Evolutionary conservation across 2,329 filamentous ascomycete genomes (phyloP), one percentile per base, ranked within the genome.

Genomic region (Penicillium polonicum): DNA sequence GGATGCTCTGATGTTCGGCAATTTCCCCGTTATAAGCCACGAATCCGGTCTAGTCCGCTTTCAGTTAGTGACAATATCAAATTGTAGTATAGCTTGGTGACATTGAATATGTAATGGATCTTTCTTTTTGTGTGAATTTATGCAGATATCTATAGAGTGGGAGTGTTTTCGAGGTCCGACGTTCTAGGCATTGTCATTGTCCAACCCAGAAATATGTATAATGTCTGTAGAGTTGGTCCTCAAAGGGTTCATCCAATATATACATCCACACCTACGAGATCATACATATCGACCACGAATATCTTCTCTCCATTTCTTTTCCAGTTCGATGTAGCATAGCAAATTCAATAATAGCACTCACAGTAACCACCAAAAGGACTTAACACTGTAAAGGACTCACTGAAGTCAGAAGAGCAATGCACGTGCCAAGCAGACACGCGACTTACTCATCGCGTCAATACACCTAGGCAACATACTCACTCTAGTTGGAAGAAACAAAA

Each of bases 41-140:
- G 36, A 51, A 31, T n/a, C 13, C 15, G 31, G 31, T 27, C 52
- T 55, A 55, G 36, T 41, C 52, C 36, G 17, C 36, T 55, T 55
- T 33, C 10, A 9, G 52, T 55, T 55, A 55, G 52, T 50, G 21
- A 23, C 21, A 31, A 27, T 50, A 21, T 49, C 19, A 35, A 25
- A 39, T 19, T 39, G 42, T 41, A 39, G 52, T 55, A 52, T 36
- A 52, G 17, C 31, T 25, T 23, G 3, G 41, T 27, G 15, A 17
- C 8, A 31, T 19, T 19, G 25, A 7, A 29, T 10, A 44, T 19
- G 12, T 36, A 8, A 41, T 8, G 4, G 6, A 36, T 46, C 1
- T 31, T 27, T 19, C 1, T 31, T 23, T 23, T 43, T 5, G 5
- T 6, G 10, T 50, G 12, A 0, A 2, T 15, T 44, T 21, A 2